Conservation (phyloP, 2,329 filamentous ascomycete species). For the Aspergillaceae sp. region DNA sequence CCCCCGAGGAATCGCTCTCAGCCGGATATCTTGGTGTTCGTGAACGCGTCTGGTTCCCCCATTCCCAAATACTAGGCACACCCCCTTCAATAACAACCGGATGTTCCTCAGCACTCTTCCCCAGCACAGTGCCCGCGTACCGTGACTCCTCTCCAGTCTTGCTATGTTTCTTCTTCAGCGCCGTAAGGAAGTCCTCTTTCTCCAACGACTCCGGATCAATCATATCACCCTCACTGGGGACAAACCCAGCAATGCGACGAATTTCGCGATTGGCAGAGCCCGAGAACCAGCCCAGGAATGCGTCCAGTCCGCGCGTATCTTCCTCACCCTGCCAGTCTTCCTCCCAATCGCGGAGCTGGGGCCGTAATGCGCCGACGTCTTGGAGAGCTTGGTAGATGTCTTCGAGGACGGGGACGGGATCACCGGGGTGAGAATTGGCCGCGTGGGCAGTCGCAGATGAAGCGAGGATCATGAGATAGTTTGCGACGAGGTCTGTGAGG, state of each 20-base stretch:
- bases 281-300: conserved; percentile 70
- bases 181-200: conserved; percentile 62
- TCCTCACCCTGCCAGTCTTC: conserved; percentile 64
- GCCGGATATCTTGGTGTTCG: conserved; percentile 17
- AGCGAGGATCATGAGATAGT: conserved; percentile 69
- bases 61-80: conserved; percentile 58
- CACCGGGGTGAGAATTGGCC: conserved; percentile 56
- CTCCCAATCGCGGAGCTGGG: conserved; percentile 58
- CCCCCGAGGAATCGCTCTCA: conserved; percentile 27
- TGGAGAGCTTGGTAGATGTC: conserved; percentile 82
- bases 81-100: conserved; percentile 73
- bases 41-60: conserved; percentile 40
- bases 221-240: conserved; percentile 47
- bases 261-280: conserved; percentile 72
- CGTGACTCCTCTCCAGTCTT: conserved; percentile 81
- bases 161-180: conserved; percentile 84
- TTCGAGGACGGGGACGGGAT: conserved; percentile 56
- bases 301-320: conserved; percentile 67
- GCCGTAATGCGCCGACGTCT: conserved; percentile 66
- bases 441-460: conserved; percentile 64
- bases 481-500: conserved; percentile 74
- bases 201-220: conserved; percentile 45
- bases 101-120: conserved; percentile 61
- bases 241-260: conserved; percentile 66
- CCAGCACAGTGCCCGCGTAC: conserved; percentile 76